Evolutionary conservation across 1,284 basidiomycete species (phyloP), one percentile per base, ranked within the genome.

Genomic region (Apiotrichum veenhuisii): DNA sequence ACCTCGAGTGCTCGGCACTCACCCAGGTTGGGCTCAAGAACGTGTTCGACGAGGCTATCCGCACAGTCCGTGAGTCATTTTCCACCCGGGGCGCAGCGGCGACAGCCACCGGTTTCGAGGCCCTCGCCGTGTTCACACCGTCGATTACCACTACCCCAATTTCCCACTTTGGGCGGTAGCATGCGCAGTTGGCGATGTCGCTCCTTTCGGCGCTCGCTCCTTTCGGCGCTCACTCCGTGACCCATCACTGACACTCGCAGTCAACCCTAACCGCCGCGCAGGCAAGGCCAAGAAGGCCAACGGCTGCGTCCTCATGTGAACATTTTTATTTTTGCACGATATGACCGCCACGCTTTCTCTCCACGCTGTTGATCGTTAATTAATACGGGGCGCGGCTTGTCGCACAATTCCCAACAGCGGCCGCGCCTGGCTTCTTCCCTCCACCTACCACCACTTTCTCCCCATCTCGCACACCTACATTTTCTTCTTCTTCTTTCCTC

Each of bases 11-110:
- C 63, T 72, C 71, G 26, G 96, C 96, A 42, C 80, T 98, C 69
- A 98, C 96, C 45, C 96, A 98, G 82, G 95, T 97, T 79, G 94
- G 92, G 23, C 79, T 97, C 69, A 96, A 96, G 85, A 91, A 87
- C 46, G 93, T 97, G 44, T 97, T 97, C 75, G 94, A 97, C 75
- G 93, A 97, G 78, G 92, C 92, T 34, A 96, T 96, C 72, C 85
- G 92, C 22, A 77, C 76, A 25, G 78, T 80, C 54, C 68, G 91
- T 94, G 76, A 84, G 90, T 88, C n/a, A n/a, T n/a, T n/a, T n/a
- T n/a, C n/a, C n/a, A n/a, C n/a, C n/a, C n/a, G n/a, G n/a, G n/a
- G n/a, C n/a, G n/a, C n/a, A n/a, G n/a, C n/a, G n/a, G n/a, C n/a
- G n/a, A n/a, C n/a, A n/a, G n/a, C n/a, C n/a, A n/a, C n/a, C n/a